These are phyloP conservation scores for Mucor plumbeus DNA, from an alignment of 371 early-diverging fungal genomes.

Conservation along the genomic window DNA sequence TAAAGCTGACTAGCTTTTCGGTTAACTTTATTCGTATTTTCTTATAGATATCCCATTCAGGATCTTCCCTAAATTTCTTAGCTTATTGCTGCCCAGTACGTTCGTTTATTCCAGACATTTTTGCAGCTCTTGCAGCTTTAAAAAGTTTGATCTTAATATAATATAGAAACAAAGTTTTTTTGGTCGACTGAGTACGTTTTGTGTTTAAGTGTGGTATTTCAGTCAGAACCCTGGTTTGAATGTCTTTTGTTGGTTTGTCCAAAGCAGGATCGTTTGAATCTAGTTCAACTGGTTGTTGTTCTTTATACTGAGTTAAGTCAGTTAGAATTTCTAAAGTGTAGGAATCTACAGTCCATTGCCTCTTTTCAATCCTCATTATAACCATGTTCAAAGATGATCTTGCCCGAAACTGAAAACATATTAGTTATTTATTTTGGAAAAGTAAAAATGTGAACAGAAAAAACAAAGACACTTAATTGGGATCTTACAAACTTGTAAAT, in stretches of 20 bases:
- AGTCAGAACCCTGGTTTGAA: neutral
- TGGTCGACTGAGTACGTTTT: neutral
- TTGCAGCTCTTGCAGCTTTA: slow-evolving; percentile 7
- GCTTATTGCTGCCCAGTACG: slow-evolving; percentile 8
- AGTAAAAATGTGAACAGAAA: neutral
- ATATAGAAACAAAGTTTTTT: slow-evolving; percentile 1
- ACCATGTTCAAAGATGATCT: slow-evolving; percentile 9
- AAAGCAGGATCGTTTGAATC: slow-evolving; percentile 2
- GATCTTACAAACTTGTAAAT: neutral
- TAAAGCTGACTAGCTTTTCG: slow-evolving; percentile 19
- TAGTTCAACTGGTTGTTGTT: slow-evolving; percentile 1
- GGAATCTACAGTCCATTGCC: neutral
- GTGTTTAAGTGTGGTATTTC: neutral
- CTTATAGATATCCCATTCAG: slow-evolving; percentile 26
- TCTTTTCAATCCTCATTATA: slow-evolving; percentile 3
- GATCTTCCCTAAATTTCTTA: slow-evolving; percentile 23
- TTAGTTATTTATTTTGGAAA: neutral
- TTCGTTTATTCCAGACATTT: slow-evolving; percentile 7
- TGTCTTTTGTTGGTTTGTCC: neutral
- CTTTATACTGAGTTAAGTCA: slow-evolving; percentile 5
- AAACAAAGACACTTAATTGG: neutral
- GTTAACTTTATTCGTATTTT: slow-evolving; percentile 21
- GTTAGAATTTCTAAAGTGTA: neutral
- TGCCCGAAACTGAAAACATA: slow-evolving; percentile 11
- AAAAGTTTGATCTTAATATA: slow-evolving; percentile 6